Evolutionary conservation across 2,329 filamentous ascomycete species (phyloP), one percentile per base, ranked within the genome.

Genomic region (Stromatinia cepivora): DNA sequence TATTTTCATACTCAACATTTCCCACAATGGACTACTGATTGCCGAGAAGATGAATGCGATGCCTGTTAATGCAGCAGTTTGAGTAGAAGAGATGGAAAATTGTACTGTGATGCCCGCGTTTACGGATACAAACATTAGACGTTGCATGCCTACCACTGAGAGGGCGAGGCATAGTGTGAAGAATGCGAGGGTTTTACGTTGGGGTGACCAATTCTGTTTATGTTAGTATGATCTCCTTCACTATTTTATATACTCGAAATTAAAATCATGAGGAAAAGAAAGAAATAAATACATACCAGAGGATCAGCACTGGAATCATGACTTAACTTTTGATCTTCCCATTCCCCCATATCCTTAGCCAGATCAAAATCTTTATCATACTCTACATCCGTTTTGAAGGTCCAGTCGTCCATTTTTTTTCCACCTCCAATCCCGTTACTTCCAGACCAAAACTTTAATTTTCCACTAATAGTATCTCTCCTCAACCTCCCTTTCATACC

Each of bases 101-200:
- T 78, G 78, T 20, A 75, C 76, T 3, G 84, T 80, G 50, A 87
- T 78, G 54, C 79, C 78, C 34, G 79, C 77, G 70, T 84, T 83
- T 6, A 85, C 82, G 10, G 81, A 81, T 53, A 87, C 73, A 42
- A 87, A 82, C 17, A 83, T 82, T 5, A 85, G 86, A 78, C 88
- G 88, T 78, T 84, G 82, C n/a, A 82, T 83, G 3, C 82, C 81
- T 5, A 82, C 79, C 3, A 87, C 75, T 0, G 82, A 81, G 10
- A 82, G 80, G 67, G 83, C 81, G 65, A 84, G 75, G 22, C 87
- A 76, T 0, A 88, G 75, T 1, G 84, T 79, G 3, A 78, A 74
- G 34, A 85, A 81, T 70, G 84, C 83, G 10, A 84, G 73, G 67
- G 86, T 83, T 68, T 86, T 87, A 71, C 83, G 84, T 83, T 84